phyloP scores from a whole-genome alignment of 75 land plant species.

The Cupressus sempervirens region DNA sequence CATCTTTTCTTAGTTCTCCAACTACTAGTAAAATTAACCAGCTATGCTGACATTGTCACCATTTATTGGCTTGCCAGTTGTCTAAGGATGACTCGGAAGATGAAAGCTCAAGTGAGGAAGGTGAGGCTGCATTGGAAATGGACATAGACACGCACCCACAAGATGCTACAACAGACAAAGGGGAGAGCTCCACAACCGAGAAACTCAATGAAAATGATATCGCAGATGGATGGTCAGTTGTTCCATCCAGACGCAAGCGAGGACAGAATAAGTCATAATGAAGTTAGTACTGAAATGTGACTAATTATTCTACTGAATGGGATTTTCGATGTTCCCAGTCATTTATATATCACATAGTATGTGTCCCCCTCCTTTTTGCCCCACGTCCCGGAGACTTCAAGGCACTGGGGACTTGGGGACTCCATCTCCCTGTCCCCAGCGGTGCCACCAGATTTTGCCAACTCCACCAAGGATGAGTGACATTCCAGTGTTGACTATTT shows the following conservation, averaged over 20 bases:
- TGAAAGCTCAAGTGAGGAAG: constrained; percentile 3
- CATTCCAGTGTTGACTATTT: too few species aligned
- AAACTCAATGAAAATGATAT: background rate
- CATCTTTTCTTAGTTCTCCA: background rate
- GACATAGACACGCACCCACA: background rate
- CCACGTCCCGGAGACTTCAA: too few species aligned
- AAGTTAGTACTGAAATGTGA: background rate
- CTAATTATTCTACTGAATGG: background rate
- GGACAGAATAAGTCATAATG: constrained; percentile 2
- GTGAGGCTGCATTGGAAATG: background rate
- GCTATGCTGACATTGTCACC: background rate
- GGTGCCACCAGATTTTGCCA: too few species aligned
- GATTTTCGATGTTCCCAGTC: background rate
- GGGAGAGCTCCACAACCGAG: background rate
- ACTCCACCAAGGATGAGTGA: too few species aligned
- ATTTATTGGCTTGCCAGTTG: background rate
- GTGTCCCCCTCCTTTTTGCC: too few species aligned
- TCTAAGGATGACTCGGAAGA: background rate
- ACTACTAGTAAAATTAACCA: background rate
- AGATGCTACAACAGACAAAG: background rate
- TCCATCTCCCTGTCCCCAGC: too few species aligned
- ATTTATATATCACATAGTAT: too few species aligned
- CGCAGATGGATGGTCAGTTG: constrained; percentile 11
- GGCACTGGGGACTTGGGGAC: too few species aligned
- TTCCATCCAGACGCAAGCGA: constrained; percentile 1